A percentile compares a stretch with the other conserved stretches of the same genome.
Evolutionary conservation across 257 asterid species (phyloP).

Genomic region (Scutellaria galericulata): DNA sequence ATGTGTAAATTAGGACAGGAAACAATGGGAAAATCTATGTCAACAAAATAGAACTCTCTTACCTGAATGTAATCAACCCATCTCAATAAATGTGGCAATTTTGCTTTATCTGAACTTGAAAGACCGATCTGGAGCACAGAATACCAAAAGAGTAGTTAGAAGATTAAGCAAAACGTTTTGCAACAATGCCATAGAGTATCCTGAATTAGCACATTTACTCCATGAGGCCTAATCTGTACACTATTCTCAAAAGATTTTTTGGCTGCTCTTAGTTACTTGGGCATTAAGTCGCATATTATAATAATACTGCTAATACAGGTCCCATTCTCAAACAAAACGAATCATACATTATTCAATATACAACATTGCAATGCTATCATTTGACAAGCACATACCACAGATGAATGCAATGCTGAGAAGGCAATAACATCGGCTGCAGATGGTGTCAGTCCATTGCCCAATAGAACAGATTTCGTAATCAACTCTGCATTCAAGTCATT

Average conservation of each 20-base stretch:
- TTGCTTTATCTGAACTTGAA: slow-evolving; percentile 59
- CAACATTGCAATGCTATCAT: neutral
- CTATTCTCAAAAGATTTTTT: neutral
- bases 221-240: neutral
- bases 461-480: slow-evolving; percentile 64
- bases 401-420: slow-evolving; percentile 66
- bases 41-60: slow-evolving; percentile 17
- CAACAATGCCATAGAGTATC: neutral
- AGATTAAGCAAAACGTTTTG: slow-evolving; percentile 1
- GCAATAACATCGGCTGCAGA: slow-evolving; percentile 75
- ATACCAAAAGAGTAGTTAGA: slow-evolving; percentile 18
- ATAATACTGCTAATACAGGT: neutral
- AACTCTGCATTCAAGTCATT: slow-evolving; percentile 68
- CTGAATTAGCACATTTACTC: neutral
- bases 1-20: neutral
- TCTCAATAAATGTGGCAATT: slow-evolving; percentile 76
- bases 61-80: slow-evolving; percentile 96
- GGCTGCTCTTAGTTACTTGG: neutral
- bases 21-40: neutral
- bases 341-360: neutral
- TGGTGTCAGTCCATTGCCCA: slow-evolving; percentile 62
- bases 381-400: slow-evolving; percentile 53
- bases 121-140: slow-evolving; percentile 56
- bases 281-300: no score
- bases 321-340: neutral